These are phyloP conservation scores for Oidiodendron maius DNA, from an alignment of 495 filamentous ascomycete genomes.

Conservation along the genomic window DNA sequence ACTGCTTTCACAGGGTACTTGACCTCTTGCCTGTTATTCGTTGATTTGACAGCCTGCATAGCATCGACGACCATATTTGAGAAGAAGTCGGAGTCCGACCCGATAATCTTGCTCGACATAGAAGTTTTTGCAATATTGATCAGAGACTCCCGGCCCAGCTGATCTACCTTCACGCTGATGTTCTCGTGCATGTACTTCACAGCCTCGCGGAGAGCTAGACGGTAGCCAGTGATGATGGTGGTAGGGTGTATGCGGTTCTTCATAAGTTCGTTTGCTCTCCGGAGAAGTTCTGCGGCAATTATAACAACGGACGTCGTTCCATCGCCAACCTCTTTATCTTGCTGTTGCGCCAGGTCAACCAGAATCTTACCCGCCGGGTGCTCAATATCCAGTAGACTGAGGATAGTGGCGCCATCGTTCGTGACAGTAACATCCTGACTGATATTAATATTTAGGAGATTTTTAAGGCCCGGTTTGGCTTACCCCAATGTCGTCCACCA, in stretches of 20 bases:
- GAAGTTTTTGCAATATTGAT: slow-evolving; percentile 97
- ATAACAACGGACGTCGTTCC: slow-evolving; percentile 97
- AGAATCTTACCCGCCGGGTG: slow-evolving; percentile 98
- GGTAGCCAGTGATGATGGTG: slow-evolving; percentile 97
- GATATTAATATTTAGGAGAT: slow-evolving; percentile 13
- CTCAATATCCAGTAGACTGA: slow-evolving; percentile 90
- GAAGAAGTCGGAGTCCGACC: slow-evolving; percentile 93
- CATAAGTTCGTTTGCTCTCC: slow-evolving; percentile 94
- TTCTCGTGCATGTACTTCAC: slow-evolving; percentile 99
- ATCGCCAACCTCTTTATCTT: slow-evolving; percentile 98
- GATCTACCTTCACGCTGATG: slow-evolving; percentile 89
- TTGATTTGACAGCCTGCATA: slow-evolving; percentile 89
- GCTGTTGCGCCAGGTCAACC: slow-evolving; percentile 94
- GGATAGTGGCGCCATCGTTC: slow-evolving; percentile 96
- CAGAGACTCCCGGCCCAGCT: slow-evolving; percentile 80
- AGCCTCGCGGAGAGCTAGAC: slow-evolving; percentile 90
- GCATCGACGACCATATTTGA: slow-evolving; percentile 95
- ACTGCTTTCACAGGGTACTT: slow-evolving; percentile 99
- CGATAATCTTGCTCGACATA: slow-evolving; percentile 99
- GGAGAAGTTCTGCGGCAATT: slow-evolving; percentile 92
- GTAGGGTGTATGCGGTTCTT: slow-evolving; percentile 99
- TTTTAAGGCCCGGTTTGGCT: slow-evolving; percentile 24
- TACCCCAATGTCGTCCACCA: slow-evolving; percentile 99
- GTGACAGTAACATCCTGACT: slow-evolving; percentile 94
- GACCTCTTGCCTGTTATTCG: slow-evolving; percentile 79